Base-by-base conservation (phyloP, 139 green algal genomes). In the Picochlorum sp. region DNA sequence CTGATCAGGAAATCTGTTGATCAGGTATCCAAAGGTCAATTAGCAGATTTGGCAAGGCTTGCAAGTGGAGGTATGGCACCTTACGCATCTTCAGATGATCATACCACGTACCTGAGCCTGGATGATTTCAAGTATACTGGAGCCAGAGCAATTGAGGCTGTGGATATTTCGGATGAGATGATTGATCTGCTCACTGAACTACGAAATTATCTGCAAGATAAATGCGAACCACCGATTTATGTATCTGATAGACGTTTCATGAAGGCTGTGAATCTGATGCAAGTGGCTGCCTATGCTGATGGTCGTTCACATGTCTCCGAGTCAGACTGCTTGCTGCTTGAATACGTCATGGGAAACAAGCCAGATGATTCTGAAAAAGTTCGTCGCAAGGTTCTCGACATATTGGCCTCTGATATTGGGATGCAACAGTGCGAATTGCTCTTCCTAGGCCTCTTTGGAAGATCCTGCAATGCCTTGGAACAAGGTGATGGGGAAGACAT, bases 311-410 rank as follows among this genome's bases (percentile, higher is more conserved):
- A 24, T 0, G 83, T 96, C 7, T 83, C 66, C 3, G 68, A 86
- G 71, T 85, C 84, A 56, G 90, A 97, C 76, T 85, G 73, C 45
- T 79, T 97, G 64, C 82, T 97, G 75, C 80, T 97, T 64, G 78
- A 91, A 73, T 84, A 95, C 74, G 71, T 94, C 37, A 72, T 97
- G 68, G 92, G 90, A 85, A 74, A 90, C 68, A 69, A 68, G 44
- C 85, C 87, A 3, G 84, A 90, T 15, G 78, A 94, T 61, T 69
- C 69, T 8, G 73, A 85, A 20, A 78, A 77, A 59, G 87, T 97
- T 26, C 58, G 72, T n/a, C 86, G 94, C 56, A 95, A 76, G 74
- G 50, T 97, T 58, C 65, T 95, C 37, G 60, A 58, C 9, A 75
- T 84, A 37, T 70, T 96, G 21, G 75, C 74, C 23, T 71, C 74